A percentile compares a stretch with the other conserved stretches of the same genome.
phyloP scores from a whole-genome alignment of 1,139 yeast species.

The Blastobotrys niveus region DNA sequence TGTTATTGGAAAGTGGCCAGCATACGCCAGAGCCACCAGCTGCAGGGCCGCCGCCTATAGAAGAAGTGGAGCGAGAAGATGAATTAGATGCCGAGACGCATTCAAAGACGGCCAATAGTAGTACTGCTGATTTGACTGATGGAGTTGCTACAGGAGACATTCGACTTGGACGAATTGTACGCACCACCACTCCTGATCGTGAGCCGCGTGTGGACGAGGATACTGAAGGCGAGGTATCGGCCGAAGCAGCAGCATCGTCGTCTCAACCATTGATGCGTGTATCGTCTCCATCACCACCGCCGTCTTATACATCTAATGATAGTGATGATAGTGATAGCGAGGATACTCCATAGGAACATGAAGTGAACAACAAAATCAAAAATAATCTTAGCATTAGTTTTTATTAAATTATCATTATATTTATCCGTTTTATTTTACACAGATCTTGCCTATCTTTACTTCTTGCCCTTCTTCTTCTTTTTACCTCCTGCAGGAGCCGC shows the following conservation, averaged over 20 bases:
- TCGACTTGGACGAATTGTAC: too few species aligned
- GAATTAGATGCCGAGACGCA: conserved; percentile 2
- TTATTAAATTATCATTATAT: not conserved
- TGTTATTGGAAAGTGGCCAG: conserved; percentile 34
- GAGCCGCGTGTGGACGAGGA: too few species aligned
- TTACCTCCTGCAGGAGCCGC: conserved; percentile 3
- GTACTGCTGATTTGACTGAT: not conserved
- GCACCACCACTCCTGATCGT: too few species aligned
- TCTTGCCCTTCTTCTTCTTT: conserved; percentile 27
- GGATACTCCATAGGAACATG: not conserved
- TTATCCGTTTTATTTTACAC: not conserved
- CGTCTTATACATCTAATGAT: conserved; percentile 26
- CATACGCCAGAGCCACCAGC: conserved; percentile 7
- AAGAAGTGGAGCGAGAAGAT: conserved; percentile 1
- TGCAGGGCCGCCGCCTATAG: conserved; percentile 13
- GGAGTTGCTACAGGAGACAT: not conserved
- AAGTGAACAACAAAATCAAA: not conserved
- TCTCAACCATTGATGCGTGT: conserved; percentile 1
- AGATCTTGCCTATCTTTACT: conserved; percentile 11
- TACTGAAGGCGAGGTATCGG: not conserved
- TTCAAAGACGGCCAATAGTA: too few species aligned
- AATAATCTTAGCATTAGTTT: not conserved
- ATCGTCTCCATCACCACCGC: conserved; percentile 25
- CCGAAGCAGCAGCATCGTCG: too few species aligned
- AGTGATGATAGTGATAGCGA: conserved; percentile 18